Evolutionary conservation across 768 basidiomycete genomes (phyloP).

Genomic region (Amanita pseudoporphyria): DNA sequence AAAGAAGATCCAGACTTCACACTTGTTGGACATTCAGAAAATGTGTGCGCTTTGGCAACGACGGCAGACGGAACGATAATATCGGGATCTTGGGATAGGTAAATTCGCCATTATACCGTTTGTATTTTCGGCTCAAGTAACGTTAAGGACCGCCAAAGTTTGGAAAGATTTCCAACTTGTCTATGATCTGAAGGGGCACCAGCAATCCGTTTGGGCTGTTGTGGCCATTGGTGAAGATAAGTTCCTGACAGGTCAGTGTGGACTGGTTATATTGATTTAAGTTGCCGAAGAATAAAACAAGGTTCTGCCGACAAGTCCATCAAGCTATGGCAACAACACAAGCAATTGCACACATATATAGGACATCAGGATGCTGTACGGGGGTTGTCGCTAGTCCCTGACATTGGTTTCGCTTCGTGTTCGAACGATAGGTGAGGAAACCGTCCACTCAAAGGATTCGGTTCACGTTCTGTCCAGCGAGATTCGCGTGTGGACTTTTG

Average conservation of each 20-base stretch:
- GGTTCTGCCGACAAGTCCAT: conserved; percentile 95
- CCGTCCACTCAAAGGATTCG: not conserved
- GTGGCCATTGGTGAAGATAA: conserved; percentile 66
- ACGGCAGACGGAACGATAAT: conserved; percentile 66
- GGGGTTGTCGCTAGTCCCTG: conserved; percentile 67
- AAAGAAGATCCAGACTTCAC: conserved; percentile 72
- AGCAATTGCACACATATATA: conserved; percentile 61
- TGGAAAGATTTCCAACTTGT: conserved; percentile 73
- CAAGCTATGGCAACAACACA: conserved; percentile 77
- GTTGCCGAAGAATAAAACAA: conserved; percentile 16
- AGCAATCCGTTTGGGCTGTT: conserved; percentile 93
- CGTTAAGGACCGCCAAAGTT: conserved; percentile 79
- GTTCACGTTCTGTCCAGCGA: conserved; percentile 42
- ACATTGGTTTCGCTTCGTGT: conserved; percentile 91
- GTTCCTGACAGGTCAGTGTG: conserved; percentile 62
- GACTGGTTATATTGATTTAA: not conserved
- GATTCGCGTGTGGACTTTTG: conserved; percentile 87
- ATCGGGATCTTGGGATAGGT: conserved; percentile 98
- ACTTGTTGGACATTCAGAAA: conserved; percentile 82
- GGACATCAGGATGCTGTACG: conserved; percentile 93
- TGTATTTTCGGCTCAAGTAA: not conserved
- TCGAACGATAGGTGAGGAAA: conserved; percentile 78
- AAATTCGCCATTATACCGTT: conserved; percentile 15
- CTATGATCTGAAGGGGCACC: conserved; percentile 75
- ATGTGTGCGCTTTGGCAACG: conserved; percentile 79